Conservation (phyloP, 2,329 filamentous ascomycete species). For the Sclerotinia borealis region DNA sequence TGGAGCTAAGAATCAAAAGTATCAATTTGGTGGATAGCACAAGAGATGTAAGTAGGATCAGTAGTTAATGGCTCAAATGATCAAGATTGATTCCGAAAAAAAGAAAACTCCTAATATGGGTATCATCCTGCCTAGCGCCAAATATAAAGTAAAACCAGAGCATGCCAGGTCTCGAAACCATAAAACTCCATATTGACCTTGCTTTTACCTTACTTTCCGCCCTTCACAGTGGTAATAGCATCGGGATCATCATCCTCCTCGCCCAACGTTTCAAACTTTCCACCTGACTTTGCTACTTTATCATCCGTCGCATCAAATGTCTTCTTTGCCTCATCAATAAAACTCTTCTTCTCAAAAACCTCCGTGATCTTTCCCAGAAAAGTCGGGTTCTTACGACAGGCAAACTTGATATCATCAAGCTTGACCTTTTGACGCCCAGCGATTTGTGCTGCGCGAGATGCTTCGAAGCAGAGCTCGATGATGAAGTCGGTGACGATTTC, state of each 20-base stretch:
- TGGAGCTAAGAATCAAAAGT: background rate
- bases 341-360: conserved; percentile 79
- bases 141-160: background rate
- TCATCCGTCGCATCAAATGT: conserved; percentile 65
- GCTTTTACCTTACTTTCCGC: conserved; percentile 18
- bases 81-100: background rate
- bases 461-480: conserved; percentile 86
- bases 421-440: conserved; percentile 94
- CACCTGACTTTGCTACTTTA: conserved; percentile 48
- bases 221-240: conserved; percentile 26
- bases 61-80: background rate
- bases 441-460: conserved; percentile 78
- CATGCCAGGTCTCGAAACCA: too few relatives aligned
- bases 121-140: conserved; percentile 3
- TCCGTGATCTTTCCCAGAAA: conserved; percentile 88
- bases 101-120: conserved; percentile 4
- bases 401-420: conserved; percentile 95
- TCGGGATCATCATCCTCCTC: conserved; percentile 48
- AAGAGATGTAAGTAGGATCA: background rate
- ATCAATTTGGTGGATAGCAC: background rate
- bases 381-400: conserved; percentile 74
- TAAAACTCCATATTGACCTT: background rate
- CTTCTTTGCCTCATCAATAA: conserved; percentile 78
- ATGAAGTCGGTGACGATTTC: conserved; percentile 97
- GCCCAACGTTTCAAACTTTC: conserved; percentile 45